A percentile compares a stretch with the other conserved stretches of the same genome.
Conservation (phyloP, 441 rosid genomes). For the Jatropha multifida region DNA sequence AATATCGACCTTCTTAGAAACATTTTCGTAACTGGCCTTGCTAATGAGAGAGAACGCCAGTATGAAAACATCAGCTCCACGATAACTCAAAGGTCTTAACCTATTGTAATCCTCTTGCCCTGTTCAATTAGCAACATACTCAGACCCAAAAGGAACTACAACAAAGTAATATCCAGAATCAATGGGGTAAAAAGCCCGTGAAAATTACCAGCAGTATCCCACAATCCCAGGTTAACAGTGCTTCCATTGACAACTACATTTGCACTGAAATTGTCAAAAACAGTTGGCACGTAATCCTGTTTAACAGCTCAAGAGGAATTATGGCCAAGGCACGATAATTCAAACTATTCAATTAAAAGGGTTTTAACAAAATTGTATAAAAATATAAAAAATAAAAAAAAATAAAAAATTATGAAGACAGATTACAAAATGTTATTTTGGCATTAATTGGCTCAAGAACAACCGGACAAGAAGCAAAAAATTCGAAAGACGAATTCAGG, state of each 20-base stretch:
- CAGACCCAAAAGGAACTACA: conserved; percentile 9
- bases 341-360: neutral
- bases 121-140: conserved; percentile 30
- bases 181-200: neutral
- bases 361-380: neutral
- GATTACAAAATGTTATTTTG: neutral
- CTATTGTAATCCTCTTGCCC: conserved; percentile 93
- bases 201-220: conserved; percentile 89
- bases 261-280: conserved; percentile 94
- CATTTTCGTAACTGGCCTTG: conserved; percentile 90
- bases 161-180: neutral
- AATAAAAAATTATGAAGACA: neutral
- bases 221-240: conserved; percentile 80
- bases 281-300: conserved; percentile 94
- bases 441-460: neutral
- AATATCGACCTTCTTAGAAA: conserved; percentile 73
- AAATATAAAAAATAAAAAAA: neutral
- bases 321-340: conserved; percentile 4
- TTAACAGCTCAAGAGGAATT: conserved; percentile 17
- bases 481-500: neutral
- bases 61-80: conserved; percentile 85
- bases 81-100: conserved; percentile 77
- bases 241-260: conserved; percentile 85
- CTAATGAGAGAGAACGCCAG: conserved; percentile 86
- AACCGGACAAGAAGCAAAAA: neutral